phyloP scores from a whole-genome alignment of 257 asterid species.

The Vinca minor region DNA sequence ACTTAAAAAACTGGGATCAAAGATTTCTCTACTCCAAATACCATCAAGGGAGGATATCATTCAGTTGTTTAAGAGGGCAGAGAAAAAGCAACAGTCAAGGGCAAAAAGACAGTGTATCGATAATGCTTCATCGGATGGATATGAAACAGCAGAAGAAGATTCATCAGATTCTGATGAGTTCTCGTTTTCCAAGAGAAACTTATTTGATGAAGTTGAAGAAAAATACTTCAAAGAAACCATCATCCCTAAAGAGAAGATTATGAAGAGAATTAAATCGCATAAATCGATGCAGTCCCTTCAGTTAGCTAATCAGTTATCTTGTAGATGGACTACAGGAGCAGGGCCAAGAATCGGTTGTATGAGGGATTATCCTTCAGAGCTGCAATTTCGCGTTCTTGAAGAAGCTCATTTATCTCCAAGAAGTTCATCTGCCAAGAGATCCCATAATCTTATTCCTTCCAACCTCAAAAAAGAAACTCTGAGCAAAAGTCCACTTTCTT shows the following conservation, averaged over 20 bases:
- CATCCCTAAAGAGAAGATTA: conserved; percentile 50
- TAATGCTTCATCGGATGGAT: conserved; percentile 48
- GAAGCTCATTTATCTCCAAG: conserved; percentile 43
- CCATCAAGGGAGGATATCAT: conserved; percentile 33
- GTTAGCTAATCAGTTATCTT: conserved; percentile 61
- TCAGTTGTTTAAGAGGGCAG: conserved; percentile 36
- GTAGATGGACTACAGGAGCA: conserved; percentile 92
- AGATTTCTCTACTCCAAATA: conserved; percentile 49
- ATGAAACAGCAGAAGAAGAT: conserved; percentile 68
- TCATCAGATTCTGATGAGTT: conserved; percentile 56
- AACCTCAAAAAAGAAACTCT: conserved; percentile 14
- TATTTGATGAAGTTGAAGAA: conserved; percentile 38
- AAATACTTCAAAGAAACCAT: conserved; percentile 38
- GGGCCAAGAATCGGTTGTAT: conserved; percentile 90
- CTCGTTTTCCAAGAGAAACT: conserved; percentile 46
- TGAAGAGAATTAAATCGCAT: conserved; percentile 58
- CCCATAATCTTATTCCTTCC: conserved; percentile 17
- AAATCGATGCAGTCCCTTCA: conserved; percentile 62
- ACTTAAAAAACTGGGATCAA: conserved; percentile 40
- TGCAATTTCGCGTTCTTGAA: conserved; percentile 59
- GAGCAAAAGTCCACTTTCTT: conserved; percentile 28
- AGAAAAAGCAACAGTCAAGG: conserved; percentile 20
- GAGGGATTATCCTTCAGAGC: conserved; percentile 83
- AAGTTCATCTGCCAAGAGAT: conserved; percentile 23
- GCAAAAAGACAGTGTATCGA: conserved; percentile 5